Evolutionary conservation across 306 rosid genomes (phyloP).

Genomic region (Potentilla sterilis): DNA sequence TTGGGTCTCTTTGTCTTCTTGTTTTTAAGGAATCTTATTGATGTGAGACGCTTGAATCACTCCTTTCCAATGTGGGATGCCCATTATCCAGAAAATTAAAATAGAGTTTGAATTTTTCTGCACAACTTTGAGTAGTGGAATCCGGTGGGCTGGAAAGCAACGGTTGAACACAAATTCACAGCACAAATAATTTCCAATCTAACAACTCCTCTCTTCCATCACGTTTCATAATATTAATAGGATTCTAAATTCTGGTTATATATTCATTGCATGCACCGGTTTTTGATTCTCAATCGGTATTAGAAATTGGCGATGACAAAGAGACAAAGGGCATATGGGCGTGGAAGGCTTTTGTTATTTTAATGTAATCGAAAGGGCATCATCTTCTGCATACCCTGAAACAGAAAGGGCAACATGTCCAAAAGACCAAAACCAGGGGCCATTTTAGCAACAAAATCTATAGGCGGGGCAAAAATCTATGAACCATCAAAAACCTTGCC

Average conservation of each 20-base stretch:
- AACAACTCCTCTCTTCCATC: neutral
- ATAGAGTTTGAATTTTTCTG: neutral
- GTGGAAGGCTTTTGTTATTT: neutral
- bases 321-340: constrained; percentile 7
- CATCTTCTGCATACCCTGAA: neutral
- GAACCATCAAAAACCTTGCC: constrained; percentile 8
- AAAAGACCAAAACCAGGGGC: constrained; percentile 47
- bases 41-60: neutral
- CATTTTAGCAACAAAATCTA: constrained; percentile 23
- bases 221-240: neutral
- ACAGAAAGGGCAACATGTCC: constrained; percentile 1
- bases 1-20: constrained; percentile 7
- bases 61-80: neutral
- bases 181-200: neutral
- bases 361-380: neutral
- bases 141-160: constrained; percentile 12
- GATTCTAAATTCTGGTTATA: neutral
- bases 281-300: neutral
- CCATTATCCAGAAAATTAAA: neutral
- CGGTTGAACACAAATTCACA: neutral
- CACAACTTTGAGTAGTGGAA: constrained; percentile 9
- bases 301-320: neutral
- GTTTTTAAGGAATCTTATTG: constrained; percentile 15
- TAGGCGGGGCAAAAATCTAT: constrained; percentile 9
- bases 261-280: neutral